phyloP scores from a whole-genome alignment of 2,329 filamentous ascomycete genomes.

The Pseudogymnoascus sp. region DNA sequence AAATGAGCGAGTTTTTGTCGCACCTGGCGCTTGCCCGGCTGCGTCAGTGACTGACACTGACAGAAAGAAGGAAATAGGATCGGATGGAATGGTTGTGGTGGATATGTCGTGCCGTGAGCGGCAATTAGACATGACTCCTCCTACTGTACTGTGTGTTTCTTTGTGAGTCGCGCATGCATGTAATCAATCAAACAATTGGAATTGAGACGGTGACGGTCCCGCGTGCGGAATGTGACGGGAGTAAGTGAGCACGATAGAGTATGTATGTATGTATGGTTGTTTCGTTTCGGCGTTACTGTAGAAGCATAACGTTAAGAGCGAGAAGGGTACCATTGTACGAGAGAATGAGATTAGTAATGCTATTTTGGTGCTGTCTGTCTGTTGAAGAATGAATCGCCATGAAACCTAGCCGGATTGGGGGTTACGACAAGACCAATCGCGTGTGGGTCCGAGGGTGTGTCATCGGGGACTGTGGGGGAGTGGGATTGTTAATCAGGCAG shows the following conservation, averaged over 20 bases:
- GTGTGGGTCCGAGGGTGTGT: neutral
- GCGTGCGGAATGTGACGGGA: neutral
- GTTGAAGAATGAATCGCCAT: neutral
- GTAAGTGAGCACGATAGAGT: neutral
- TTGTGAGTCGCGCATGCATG: neutral
- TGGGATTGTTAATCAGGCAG: neutral
- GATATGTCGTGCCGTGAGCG: neutral
- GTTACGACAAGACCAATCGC: neutral
- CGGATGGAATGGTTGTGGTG: neutral
- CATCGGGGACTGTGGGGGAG: neutral
- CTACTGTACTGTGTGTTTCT: neutral
- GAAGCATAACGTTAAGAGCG: constrained; percentile 1
- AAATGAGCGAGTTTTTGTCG: neutral
- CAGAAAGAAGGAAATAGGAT: neutral
- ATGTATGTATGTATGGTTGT: neutral
- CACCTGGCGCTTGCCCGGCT: neutral
- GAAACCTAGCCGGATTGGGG: neutral
- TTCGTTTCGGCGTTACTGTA: neutral
- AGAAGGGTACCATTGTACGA: neutral
- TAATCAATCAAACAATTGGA: neutral
- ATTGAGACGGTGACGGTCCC: neutral
- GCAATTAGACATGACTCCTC: neutral
- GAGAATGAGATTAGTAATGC: neutral
- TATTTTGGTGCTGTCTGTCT: no score
- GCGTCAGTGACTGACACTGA: neutral